A percentile compares a stretch with the other conserved stretches of the same genome.
phyloP scores from a whole-genome alignment of 768 basidiomycete genomes.

The Rhizopogon salebrosus region DNA sequence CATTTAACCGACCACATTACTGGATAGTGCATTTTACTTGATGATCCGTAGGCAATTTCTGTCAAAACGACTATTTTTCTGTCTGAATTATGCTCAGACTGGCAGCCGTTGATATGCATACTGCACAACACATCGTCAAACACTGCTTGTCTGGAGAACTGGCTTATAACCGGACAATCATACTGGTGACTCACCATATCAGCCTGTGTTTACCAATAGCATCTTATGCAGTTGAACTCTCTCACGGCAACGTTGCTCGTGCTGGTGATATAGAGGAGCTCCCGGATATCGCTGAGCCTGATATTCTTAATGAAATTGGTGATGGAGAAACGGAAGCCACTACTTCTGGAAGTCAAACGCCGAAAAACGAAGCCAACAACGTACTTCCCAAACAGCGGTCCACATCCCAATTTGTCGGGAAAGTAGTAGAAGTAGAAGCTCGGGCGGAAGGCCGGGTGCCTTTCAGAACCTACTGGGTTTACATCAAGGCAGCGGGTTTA shows the following conservation, averaged over 20 bases:
- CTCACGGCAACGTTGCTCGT: slow-evolving; percentile 41
- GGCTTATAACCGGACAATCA: slow-evolving; percentile 60
- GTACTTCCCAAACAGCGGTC: slow-evolving; percentile 5
- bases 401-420: slow-evolving; percentile 30
- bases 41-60: slow-evolving; percentile 54
- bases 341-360: slow-evolving; percentile 10
- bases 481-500: slow-evolving; percentile 57
- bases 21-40: slow-evolving; percentile 52
- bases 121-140: slow-evolving; percentile 62
- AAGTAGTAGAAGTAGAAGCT: slow-evolving; percentile 56
- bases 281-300: slow-evolving; percentile 35
- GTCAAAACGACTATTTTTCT: slow-evolving; percentile 11
- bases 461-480: slow-evolving; percentile 53
- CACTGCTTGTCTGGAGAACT: slow-evolving; percentile 61
- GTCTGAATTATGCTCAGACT: slow-evolving; percentile 33
- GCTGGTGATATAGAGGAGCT: slow-evolving; percentile 49
- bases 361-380: slow-evolving; percentile 32
- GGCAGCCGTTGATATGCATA: slow-evolving; percentile 75
- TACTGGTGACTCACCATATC: slow-evolving; percentile 83
- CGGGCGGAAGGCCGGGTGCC: slow-evolving; percentile 66
- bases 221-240: slow-evolving; percentile 60
- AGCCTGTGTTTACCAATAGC: slow-evolving; percentile 65
- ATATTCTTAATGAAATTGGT: slow-evolving; percentile 40
- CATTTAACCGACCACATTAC: neutral
- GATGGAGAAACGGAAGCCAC: slow-evolving; percentile 32